These are phyloP conservation scores for Simmondsia chinensis DNA, from an alignment of 148 eudicot genomes.

Conservation along the genomic window DNA sequence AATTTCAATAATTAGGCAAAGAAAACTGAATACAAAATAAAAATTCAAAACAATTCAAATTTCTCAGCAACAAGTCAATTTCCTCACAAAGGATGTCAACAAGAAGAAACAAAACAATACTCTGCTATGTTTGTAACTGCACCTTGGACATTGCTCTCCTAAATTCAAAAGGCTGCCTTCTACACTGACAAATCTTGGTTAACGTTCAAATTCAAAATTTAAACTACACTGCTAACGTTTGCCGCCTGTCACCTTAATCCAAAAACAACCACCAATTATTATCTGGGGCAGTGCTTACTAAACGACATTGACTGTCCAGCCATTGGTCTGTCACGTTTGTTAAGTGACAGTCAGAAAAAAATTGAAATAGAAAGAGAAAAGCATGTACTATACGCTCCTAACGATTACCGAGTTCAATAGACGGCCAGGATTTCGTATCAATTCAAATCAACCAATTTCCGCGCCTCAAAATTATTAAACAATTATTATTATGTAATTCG, in stretches of 20 bases:
- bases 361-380: neutral
- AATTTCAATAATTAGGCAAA: no score
- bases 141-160: neutral
- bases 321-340: conserved; percentile 4
- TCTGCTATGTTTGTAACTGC: no score
- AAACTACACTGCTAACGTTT: conserved; percentile 8
- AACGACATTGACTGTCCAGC: no score
- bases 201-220: conserved; percentile 23
- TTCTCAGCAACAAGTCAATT: no score
- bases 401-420: conserved; percentile 27
- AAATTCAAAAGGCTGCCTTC: neutral
- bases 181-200: conserved; percentile 7
- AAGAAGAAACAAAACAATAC: no score
- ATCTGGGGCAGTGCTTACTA: neutral
- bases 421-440: conserved; percentile 31
- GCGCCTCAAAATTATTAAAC: conserved; percentile 41
- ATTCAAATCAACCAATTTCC: conserved; percentile 31
- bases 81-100: no score
- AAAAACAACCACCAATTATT: neutral
- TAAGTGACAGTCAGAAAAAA: neutral
- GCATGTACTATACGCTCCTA: conserved; percentile 31
- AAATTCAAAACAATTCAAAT: no score
- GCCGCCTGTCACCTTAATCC: neutral
- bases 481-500: no score
- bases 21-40: no score